phyloP scores from a whole-genome alignment of 495 filamentous ascomycete species.

The Penicillium pancosmium region DNA sequence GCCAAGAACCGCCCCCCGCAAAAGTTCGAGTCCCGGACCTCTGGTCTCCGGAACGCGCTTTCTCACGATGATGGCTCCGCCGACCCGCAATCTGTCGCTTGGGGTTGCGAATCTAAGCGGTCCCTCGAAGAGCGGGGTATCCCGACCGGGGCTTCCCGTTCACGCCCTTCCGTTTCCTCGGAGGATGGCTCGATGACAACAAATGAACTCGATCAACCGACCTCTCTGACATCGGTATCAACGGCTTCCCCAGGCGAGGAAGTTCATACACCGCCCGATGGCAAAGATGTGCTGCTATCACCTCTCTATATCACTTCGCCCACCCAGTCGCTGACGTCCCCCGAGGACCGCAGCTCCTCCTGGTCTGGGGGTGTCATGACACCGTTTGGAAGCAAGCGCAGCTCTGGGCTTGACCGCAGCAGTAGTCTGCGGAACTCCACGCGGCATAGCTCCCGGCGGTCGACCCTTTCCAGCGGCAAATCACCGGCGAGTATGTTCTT shows the following conservation, averaged over 20 bases:
- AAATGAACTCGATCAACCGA: slow-evolving; percentile 45
- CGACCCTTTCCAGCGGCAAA: slow-evolving; percentile 51
- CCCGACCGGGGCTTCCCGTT: slow-evolving; percentile 33
- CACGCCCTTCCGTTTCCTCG: slow-evolving; percentile 23
- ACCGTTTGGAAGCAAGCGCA: slow-evolving; percentile 48
- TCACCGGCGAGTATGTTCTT: slow-evolving; percentile 62
- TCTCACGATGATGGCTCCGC: slow-evolving; percentile 34
- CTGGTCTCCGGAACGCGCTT: slow-evolving; percentile 43
- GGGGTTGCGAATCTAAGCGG: slow-evolving; percentile 28
- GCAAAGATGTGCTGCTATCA: slow-evolving; percentile 53
- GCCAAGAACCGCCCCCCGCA: slow-evolving; percentile 26
- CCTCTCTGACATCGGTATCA: slow-evolving; percentile 63
- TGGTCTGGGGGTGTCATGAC: slow-evolving; percentile 48
- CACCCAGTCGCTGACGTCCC: slow-evolving; percentile 44
- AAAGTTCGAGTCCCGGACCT: slow-evolving; percentile 43
- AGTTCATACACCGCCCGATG: slow-evolving; percentile 53
- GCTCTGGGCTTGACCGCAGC: slow-evolving; percentile 44
- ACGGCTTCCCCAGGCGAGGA: slow-evolving; percentile 57
- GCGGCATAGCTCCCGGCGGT: slow-evolving; percentile 46
- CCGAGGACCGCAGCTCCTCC: slow-evolving; percentile 49
- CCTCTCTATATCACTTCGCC: slow-evolving; percentile 54
- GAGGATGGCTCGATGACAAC: slow-evolving; percentile 25
- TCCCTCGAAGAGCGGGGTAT: slow-evolving; percentile 29
- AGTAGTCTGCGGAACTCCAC: slow-evolving; percentile 40
- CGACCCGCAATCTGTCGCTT: slow-evolving; percentile 19